A percentile compares a stretch with the other conserved stretches of the same genome.
phyloP scores from a whole-genome alignment of 1,284 basidiomycete species.

The Fomes fomentarius region DNA sequence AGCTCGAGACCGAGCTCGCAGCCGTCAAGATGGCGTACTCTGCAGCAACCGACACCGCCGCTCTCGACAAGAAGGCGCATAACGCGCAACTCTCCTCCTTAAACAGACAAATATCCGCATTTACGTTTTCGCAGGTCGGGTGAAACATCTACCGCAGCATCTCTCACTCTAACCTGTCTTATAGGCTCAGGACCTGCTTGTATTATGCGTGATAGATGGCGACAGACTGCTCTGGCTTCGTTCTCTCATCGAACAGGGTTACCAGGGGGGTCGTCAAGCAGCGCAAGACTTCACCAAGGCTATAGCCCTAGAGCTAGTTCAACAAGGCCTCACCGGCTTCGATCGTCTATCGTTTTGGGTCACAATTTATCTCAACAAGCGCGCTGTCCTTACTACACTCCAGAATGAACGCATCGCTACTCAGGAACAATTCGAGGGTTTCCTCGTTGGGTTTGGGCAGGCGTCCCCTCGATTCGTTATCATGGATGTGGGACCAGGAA shows the following conservation, averaged over 20 bases:
- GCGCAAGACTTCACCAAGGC: constrained; percentile 67
- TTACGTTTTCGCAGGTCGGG: constrained; percentile 59
- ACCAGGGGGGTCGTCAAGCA: constrained; percentile 66
- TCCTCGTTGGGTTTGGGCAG: constrained; percentile 71
- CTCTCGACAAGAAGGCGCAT: constrained; percentile 62
- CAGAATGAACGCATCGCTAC: constrained; percentile 57
- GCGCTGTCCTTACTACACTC: constrained; percentile 53
- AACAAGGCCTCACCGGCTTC: constrained; percentile 57
- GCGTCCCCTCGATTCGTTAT: constrained; percentile 68
- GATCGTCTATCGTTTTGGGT: constrained; percentile 73
- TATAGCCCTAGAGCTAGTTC: constrained; percentile 64
- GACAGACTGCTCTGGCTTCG: constrained; percentile 68
- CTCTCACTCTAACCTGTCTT: background rate
- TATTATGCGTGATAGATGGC: constrained; percentile 75
- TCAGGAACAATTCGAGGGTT: constrained; percentile 66
- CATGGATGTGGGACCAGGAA: constrained; percentile 72
- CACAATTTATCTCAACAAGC: constrained; percentile 68
- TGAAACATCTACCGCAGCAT: background rate
- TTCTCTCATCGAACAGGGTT: constrained; percentile 60
- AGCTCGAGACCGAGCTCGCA: constrained; percentile 68
- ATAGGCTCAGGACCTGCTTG: constrained; percentile 63
- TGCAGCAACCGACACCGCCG: constrained; percentile 56
- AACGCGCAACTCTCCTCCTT: constrained; percentile 64
- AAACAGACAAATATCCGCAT: constrained; percentile 59
- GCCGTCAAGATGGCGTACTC: constrained; percentile 74